These are phyloP conservation scores for Fusarium sp. DNA, from an alignment of 2,329 filamentous ascomycete genomes.

Conservation along the genomic window DNA sequence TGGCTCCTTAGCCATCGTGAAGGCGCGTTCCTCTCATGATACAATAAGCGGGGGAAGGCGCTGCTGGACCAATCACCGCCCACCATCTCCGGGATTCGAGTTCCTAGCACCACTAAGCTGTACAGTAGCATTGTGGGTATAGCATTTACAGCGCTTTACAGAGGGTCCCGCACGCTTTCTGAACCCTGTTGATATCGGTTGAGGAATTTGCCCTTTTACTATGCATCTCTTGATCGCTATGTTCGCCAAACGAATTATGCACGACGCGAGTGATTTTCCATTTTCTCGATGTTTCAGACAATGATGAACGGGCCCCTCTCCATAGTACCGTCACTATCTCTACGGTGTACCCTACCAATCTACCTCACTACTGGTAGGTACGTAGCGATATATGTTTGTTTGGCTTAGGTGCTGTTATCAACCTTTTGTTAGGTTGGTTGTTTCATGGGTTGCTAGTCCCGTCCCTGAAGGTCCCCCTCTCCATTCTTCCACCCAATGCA, in stretches of 20 bases:
- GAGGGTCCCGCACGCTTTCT: conserved; percentile 3
- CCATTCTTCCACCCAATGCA: conserved; percentile 1
- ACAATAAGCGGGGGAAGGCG: conserved; percentile 52
- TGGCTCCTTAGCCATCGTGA: conserved; percentile 31
- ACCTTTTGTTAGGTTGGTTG: conserved; percentile 1
- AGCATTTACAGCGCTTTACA: conserved; percentile 16
- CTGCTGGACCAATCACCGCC: conserved; percentile 46
- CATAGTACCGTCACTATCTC: background rate
- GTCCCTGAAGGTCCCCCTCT: background rate
- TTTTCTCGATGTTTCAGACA: conserved; percentile 22
- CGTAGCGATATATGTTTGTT: conserved; percentile 1
- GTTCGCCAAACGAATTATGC: conserved; percentile 25
- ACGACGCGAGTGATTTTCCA: conserved; percentile 19
- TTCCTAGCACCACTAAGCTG: conserved; percentile 41
- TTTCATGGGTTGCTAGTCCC: conserved; percentile 4
- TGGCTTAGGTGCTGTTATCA: conserved; percentile 28
- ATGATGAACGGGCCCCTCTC: background rate
- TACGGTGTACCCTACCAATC: background rate
- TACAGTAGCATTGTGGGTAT: conserved; percentile 31
- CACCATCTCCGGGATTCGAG: conserved; percentile 37
- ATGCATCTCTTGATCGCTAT: conserved; percentile 10
- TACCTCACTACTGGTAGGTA: background rate
- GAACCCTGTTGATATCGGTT: conserved; percentile 9
- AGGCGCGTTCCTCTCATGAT: conserved; percentile 51
- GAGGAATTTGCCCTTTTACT: background rate